These are phyloP conservation scores for Agaricus blazei DNA, from an alignment of 768 basidiomycete genomes.

Conservation along the genomic window DNA sequence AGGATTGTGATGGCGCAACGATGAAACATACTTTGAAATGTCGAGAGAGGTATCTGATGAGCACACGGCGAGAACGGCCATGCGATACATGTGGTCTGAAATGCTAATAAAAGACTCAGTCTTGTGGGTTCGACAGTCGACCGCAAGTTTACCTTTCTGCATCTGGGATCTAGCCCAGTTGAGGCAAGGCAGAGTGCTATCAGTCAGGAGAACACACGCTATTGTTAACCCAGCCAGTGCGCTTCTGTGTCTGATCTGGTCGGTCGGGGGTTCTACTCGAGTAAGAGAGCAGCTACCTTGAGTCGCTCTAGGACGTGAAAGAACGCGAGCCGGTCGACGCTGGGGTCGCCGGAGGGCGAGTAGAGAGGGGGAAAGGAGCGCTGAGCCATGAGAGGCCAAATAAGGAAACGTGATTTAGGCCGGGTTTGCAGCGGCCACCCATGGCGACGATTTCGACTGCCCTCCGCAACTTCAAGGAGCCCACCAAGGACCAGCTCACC, in stretches of 20 bases:
- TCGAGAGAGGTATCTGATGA: constrained; percentile 70
- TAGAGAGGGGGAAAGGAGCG: constrained; percentile 63
- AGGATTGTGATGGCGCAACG: neutral
- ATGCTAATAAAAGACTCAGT: constrained; percentile 43
- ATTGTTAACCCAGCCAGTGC: constrained; percentile 92
- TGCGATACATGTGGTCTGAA: constrained; percentile 96
- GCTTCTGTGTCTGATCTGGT: constrained; percentile 76
- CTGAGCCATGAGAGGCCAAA: constrained; percentile 13
- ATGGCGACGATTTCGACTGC: constrained; percentile 87
- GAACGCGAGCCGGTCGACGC: constrained; percentile 77
- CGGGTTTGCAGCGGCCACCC: neutral
- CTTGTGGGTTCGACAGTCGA: neutral
- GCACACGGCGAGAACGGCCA: constrained; percentile 93
- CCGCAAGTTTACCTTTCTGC: constrained; percentile 63
- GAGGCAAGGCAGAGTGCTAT: neutral
- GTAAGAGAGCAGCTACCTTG: constrained; percentile 59
- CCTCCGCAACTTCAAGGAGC: constrained; percentile 88
- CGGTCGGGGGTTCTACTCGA: neutral
- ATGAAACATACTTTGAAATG: constrained; percentile 54
- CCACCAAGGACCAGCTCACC: constrained; percentile 44
- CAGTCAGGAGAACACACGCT: constrained; percentile 38
- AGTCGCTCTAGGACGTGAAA: constrained; percentile 85
- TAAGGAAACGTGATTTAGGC: constrained; percentile 3
- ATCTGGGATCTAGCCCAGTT: constrained; percentile 55
- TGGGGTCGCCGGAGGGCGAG: constrained; percentile 41